Evolutionary conservation across 805 yeast species (phyloP).

Genomic region (Candida insectalens): DNA sequence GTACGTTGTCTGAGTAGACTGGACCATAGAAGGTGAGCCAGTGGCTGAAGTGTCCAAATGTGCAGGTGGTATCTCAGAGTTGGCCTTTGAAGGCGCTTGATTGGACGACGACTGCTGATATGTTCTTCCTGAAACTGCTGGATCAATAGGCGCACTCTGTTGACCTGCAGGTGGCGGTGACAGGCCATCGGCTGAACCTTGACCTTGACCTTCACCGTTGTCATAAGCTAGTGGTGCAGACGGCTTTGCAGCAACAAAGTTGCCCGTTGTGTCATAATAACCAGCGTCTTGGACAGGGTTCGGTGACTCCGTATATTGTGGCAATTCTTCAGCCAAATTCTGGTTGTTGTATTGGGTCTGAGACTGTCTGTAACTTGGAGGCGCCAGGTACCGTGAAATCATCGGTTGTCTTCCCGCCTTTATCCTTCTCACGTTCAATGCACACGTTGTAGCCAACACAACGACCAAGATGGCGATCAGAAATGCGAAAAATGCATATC

Average conservation of each 20-base stretch:
- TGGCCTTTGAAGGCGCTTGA: too few relatives aligned
- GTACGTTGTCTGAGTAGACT: too few relatives aligned
- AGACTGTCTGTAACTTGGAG: conserved; percentile 66
- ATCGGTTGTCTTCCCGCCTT: conserved; percentile 50
- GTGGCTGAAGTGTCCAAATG: neutral
- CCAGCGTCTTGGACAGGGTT: conserved; percentile 68
- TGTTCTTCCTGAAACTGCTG: neutral
- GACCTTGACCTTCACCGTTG: too few relatives aligned
- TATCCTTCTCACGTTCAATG: conserved; percentile 45
- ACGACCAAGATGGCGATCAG: conserved; percentile 39
- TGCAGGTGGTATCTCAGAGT: conserved; percentile 2
- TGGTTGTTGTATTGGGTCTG: conserved; percentile 40
- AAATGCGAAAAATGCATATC: conserved; percentile 61
- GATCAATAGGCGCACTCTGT: neutral
- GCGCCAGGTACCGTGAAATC: conserved; percentile 43
- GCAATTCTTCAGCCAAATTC: conserved; percentile 29
- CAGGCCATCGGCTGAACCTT: too few relatives aligned
- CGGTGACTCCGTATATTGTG: conserved; percentile 57
- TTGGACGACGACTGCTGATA: too few relatives aligned
- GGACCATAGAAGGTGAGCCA: neutral
- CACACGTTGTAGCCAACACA: conserved; percentile 39
- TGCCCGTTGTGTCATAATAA: conserved; percentile 58
- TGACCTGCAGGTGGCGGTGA: conserved; percentile 1
- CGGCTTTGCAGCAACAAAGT: conserved; percentile 25
- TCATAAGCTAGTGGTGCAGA: too few relatives aligned